Conservation (phyloP, 768 basidiomycete genomes). For the Tulasnella sp. region DNA sequence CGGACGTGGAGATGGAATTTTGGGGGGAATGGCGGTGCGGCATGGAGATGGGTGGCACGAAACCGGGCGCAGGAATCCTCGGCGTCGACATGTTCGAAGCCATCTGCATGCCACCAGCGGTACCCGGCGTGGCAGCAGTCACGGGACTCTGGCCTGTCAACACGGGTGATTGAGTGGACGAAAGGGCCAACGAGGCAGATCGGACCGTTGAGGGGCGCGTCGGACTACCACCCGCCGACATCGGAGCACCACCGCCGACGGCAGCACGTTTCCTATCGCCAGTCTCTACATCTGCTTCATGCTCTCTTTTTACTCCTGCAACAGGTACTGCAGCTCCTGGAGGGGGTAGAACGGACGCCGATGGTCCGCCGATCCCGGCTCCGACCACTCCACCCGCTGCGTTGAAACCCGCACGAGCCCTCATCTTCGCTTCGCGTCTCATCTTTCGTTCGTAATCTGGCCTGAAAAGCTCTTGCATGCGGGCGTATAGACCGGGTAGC, state of each 20-base stretch:
- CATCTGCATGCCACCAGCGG: neutral
- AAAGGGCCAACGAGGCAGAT: conserved; percentile 20
- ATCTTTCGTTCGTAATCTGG: conserved; percentile 26
- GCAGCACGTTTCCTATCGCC: conserved; percentile 19
- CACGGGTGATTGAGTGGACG: conserved; percentile 17
- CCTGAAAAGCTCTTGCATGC: conserved; percentile 24
- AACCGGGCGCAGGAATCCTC: conserved; percentile 2
- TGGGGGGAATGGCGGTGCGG: conserved; percentile 30
- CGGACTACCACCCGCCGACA: conserved; percentile 21
- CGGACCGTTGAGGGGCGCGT: conserved; percentile 16
- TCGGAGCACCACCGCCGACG: conserved; percentile 20
- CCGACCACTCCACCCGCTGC: neutral
- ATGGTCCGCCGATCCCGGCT: conserved; percentile 8
- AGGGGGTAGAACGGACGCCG: neutral
- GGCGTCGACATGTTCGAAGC: conserved; percentile 25
- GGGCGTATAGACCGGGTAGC: conserved; percentile 24
- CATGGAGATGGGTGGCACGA: conserved; percentile 19
- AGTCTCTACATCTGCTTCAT: conserved; percentile 23
- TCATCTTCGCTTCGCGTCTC: conserved; percentile 21
- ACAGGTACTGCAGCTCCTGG: conserved; percentile 25
- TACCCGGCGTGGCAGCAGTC: neutral
- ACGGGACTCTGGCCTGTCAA: conserved; percentile 13
- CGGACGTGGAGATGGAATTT: conserved; percentile 13
- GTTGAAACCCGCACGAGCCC: neutral
- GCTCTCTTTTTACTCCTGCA: conserved; percentile 24